These are phyloP conservation scores for Rhodotorula sp. DNA, from an alignment of 1,284 basidiomycete species.

Conservation along the genomic window DNA sequence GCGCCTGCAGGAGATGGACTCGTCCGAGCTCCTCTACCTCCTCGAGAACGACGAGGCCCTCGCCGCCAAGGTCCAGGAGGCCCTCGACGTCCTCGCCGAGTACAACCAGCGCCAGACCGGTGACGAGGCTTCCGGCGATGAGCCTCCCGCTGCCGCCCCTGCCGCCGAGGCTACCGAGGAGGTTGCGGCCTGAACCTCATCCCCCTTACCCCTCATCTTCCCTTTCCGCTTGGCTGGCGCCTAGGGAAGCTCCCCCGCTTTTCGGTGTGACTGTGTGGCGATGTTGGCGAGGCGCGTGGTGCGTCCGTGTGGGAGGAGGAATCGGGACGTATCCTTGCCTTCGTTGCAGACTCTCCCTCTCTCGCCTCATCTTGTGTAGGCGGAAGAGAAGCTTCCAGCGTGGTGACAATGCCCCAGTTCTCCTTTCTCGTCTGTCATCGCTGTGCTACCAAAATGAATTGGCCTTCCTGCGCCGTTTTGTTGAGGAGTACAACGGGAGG, in stretches of 20 bases:
- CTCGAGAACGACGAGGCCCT: constrained; percentile 77
- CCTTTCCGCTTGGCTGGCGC: background rate
- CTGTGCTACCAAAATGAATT: no score
- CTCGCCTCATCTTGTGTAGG: no score
- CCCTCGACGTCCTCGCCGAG: constrained; percentile 49
- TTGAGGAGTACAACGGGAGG: no score
- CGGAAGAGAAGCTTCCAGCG: no score
- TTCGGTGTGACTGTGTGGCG: no score
- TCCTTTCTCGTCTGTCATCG: no score
- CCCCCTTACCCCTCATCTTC: background rate
- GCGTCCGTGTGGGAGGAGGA: no score
- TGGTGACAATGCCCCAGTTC: no score
- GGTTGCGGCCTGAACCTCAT: constrained; percentile 1
- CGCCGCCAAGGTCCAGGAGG: constrained; percentile 83
- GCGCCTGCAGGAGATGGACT: constrained; percentile 87
- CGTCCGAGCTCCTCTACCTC: constrained; percentile 80
- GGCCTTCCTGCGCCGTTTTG: no score
- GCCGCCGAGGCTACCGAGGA: constrained; percentile 3
- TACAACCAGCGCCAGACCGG: constrained; percentile 22
- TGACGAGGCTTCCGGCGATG: constrained; percentile 5
- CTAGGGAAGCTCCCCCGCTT: background rate
- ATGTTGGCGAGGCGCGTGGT: no score
- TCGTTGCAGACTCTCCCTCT: no score
- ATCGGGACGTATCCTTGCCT: no score
- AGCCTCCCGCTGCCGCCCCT: background rate